phyloP scores from a whole-genome alignment of 805 yeast genomes.

The Yarrowia porcina region DNA sequence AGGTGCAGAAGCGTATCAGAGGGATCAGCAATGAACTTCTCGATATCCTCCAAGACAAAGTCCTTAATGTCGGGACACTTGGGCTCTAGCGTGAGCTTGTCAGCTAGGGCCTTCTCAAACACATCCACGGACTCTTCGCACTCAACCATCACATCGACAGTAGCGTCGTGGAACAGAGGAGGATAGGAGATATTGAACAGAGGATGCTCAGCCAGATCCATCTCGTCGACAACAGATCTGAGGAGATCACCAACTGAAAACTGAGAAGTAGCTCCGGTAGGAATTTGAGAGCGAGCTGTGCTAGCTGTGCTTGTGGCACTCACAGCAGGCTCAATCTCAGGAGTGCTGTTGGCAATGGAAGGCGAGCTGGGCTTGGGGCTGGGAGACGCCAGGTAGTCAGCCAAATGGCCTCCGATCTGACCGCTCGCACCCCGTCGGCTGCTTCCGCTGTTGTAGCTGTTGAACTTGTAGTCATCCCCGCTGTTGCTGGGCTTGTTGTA shows the following conservation, averaged over 20 bases:
- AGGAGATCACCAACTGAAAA: constrained; percentile 8
- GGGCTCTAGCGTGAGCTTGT: not conserved
- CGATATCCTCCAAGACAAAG: not conserved
- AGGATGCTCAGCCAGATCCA: constrained; percentile 1
- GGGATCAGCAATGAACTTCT: constrained; percentile 5
- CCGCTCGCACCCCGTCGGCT: not conserved
- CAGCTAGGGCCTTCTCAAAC: not conserved
- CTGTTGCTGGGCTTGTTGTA: not conserved
- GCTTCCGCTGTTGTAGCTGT: not conserved
- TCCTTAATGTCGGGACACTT: not conserved
- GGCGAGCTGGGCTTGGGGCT: constrained; percentile 15
- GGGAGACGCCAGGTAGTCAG: constrained; percentile 14
- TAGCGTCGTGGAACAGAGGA: not conserved
- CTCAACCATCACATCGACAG: not conserved
- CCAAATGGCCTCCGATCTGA: constrained; percentile 15
- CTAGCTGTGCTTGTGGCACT: not conserved
- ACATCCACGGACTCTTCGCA: not conserved
- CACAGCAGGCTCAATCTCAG: constrained; percentile 1
- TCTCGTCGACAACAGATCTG: not conserved
- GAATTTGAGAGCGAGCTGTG: not conserved
- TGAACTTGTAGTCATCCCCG: not conserved
- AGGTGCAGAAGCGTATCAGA: not conserved
- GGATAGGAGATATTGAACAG: not conserved
- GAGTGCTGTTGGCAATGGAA: not conserved
- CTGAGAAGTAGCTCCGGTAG: not conserved